Base-by-base conservation (phyloP, 257 asterid species). In the Przewalskia tangutica region DNA sequence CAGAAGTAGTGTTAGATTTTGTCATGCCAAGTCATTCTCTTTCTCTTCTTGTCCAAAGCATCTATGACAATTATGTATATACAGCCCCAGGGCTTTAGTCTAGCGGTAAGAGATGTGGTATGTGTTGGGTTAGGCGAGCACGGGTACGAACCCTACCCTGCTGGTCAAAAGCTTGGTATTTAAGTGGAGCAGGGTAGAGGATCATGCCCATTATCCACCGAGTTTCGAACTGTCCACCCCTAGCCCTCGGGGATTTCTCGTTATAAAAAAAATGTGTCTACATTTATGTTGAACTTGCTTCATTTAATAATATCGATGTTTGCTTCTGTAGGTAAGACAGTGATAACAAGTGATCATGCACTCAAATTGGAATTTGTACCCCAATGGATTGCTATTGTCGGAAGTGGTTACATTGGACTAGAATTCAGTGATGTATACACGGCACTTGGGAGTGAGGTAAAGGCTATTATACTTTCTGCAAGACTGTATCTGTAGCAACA, bases 361-460 rank as follows among this genome's bases (percentile, higher is more conserved):
- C 97, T 94, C 86, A 93, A 94, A 87, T 84, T 94, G 89, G 97
- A 94, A 88, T 87, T 81, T 65, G 97, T 94, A 86, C 98, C 98
- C 6, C 90, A 94, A 44, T 94, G 98, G 98, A 94, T 94, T 89
- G 98, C 97, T 73, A 93, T 94, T 82, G 95, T 94, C 8, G 98
- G 98, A 87, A 94, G 98, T 91, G 98, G 98, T 80, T 94, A 94
- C 86, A 94, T 94, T 85, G 98, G 98, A 77, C 98, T 94, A 83
- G 98, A 94, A 85, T 94, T 94, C 86, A 94, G 98, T 88, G 98
- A 94, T 85, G 98, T 94, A 54, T 94, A 93, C 81, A 94, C 98
- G 46, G 98, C 98, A 80, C 98, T 94, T 85, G 98, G 98, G 84
- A 93, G 97, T 91, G 98, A 94, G 98, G 98, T 94, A 50, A 17